Conservation (phyloP, 331 rosid genomes). For the Quercus phellos region DNA sequence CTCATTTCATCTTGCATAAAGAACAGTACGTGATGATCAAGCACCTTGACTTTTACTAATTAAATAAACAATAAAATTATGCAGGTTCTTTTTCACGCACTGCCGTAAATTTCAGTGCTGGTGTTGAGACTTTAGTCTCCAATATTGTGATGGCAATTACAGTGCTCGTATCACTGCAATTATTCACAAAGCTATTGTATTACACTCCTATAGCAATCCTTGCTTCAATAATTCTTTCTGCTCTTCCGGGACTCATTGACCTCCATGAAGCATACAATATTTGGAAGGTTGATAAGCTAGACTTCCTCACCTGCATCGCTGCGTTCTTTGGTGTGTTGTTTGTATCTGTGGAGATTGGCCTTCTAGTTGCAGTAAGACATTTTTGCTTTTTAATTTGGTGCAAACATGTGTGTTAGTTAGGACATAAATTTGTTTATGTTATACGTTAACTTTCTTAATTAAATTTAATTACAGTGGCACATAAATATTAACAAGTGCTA, state of each 20-base stretch:
- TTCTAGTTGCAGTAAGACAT: conserved; percentile 53
- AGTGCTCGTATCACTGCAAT: conserved; percentile 51
- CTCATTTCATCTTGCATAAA: neutral
- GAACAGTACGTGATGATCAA: no score
- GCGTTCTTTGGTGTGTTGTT: conserved; percentile 81
- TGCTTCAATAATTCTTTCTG: conserved; percentile 72
- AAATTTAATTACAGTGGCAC: no score
- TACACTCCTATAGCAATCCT: conserved; percentile 75
- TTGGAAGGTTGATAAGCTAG: conserved; percentile 80
- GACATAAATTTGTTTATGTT: no score
- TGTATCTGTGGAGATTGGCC: conserved; percentile 72
- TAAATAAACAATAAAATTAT: neutral
- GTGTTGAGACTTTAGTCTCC: conserved; percentile 66
- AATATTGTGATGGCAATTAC: conserved; percentile 74
- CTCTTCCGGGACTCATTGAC: conserved; percentile 78
- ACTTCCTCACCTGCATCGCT: conserved; percentile 64
- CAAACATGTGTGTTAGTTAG: neutral
- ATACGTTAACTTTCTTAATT: no score
- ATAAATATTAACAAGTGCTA: no score
- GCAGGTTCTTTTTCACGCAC: conserved; percentile 83
- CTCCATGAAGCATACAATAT: conserved; percentile 43
- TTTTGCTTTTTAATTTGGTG: neutral
- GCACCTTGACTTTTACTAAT: neutral
- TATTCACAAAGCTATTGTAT: conserved; percentile 62
- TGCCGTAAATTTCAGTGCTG: conserved; percentile 72